Evolutionary conservation across 108 stramenopile species (phyloP).

Genomic region (Thalassiosira profunda): DNA sequence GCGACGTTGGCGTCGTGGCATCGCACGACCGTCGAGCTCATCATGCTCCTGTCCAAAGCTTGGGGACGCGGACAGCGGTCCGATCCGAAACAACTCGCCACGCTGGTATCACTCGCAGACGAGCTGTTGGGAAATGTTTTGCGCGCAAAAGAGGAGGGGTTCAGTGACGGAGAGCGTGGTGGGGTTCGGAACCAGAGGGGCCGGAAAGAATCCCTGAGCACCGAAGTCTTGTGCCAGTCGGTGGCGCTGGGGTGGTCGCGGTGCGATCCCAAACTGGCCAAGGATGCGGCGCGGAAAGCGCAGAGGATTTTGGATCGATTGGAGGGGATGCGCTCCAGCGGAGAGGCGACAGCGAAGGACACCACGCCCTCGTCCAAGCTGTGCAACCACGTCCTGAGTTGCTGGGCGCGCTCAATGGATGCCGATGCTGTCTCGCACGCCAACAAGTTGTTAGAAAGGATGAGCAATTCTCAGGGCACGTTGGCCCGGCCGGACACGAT

Average conservation of each 20-base stretch:
- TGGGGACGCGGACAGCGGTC: slow-evolving; percentile 33
- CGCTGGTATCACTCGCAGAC: slow-evolving; percentile 24
- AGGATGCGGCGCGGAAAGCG: slow-evolving; percentile 28
- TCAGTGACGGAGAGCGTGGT: not conserved
- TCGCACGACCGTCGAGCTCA: slow-evolving; percentile 13
- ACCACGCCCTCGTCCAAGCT: slow-evolving; percentile 15
- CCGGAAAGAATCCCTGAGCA: slow-evolving; percentile 4
- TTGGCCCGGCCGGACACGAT: slow-evolving; percentile 37
- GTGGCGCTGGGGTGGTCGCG: slow-evolving; percentile 42
- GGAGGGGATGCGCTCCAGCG: slow-evolving; percentile 13
- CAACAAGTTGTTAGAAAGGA: slow-evolving; percentile 17
- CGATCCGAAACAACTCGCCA: slow-evolving; percentile 11
- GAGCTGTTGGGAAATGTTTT: slow-evolving; percentile 23
- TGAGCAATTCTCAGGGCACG: not conserved
- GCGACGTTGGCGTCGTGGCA: slow-evolving; percentile 17
- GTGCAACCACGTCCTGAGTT: slow-evolving; percentile 41
- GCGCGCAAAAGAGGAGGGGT: slow-evolving; percentile 6
- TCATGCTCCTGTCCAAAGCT: slow-evolving; percentile 36
- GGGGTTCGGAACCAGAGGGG: not conserved
- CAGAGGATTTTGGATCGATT: slow-evolving; percentile 22
- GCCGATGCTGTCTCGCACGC: slow-evolving; percentile 21
- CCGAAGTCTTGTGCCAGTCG: slow-evolving; percentile 30
- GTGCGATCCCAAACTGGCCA: slow-evolving; percentile 20
- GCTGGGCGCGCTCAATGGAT: slow-evolving; percentile 33
- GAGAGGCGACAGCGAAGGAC: slow-evolving; percentile 8